Evolutionary conservation across 164 flowering plant genomes (phyloP), one percentile per base, ranked within the genome.

Genomic region (Aristolochia fimbriata): DNA sequence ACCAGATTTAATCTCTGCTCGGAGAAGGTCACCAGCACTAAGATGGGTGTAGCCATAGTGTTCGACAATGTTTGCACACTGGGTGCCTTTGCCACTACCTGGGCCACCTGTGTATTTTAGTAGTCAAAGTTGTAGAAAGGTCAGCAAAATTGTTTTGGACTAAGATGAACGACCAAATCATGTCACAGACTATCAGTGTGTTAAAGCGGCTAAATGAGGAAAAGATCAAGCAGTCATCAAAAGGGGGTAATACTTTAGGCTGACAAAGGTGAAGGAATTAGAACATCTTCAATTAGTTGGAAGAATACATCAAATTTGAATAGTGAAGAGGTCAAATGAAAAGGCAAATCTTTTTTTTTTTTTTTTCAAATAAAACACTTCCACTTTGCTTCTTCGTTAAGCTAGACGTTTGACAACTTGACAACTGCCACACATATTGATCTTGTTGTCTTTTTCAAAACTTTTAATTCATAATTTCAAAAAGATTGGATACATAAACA

Each of bases 71-170:
- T 83, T 81, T 3, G 88, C 79, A 76, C 98, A 92, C 23, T 92
- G 98, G 31, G 98, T 92, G 23, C 96, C 96, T 73, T 92, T 89
- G 57, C 98, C 98, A 74, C 96, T 87, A 56, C 96, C 98, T 47
- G 98, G 98, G 45, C 98, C 98, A 70, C 98, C 98, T 91, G 81
- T 23, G 9, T 10, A 37, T 37, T 6, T 37, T 63, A 55, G 74
- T 46, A 51, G 50, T 49, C 46, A 22, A 8, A 55, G 17, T 14
- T 60, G 10, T 17, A 46, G 12, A 31, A 13, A 1, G 41, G 14
- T 25, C 45, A n/a, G 19, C 4, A 46, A 27, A 27, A 21, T 45
- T 10, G 43, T 11, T 15, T 24, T 27, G 22, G 3, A 59, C 16
- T 47, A 15, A 33, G 16, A 19, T 19, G 13, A 19, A 58, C 12